Evolutionary conservation across 2,329 filamentous ascomycete genomes (phyloP).

Genomic region (Didymella glomerata): DNA sequence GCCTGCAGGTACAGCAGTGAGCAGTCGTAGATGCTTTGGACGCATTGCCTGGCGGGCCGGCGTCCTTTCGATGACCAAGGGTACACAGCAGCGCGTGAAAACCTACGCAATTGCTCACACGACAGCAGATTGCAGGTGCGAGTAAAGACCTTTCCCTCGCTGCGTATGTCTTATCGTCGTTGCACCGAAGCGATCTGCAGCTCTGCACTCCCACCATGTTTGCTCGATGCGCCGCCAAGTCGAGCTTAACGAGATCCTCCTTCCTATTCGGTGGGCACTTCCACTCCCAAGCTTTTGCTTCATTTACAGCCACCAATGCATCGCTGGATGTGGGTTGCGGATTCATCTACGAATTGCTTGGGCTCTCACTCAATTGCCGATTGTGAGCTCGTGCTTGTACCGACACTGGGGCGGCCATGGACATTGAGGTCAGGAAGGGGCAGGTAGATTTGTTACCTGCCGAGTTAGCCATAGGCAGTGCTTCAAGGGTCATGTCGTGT

Average conservation of each 20-base stretch:
- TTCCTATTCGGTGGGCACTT: conserved; percentile 40
- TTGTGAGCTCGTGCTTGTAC: conserved; percentile 29
- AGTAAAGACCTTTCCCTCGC: not conserved
- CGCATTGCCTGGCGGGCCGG: too few species aligned
- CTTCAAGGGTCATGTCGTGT: conserved; percentile 17
- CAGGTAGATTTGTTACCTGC: conserved; percentile 42
- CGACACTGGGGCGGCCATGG: conserved; percentile 25
- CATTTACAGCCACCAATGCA: conserved; percentile 45
- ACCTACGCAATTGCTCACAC: not conserved
- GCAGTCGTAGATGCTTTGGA: not conserved
- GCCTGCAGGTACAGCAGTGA: conserved; percentile 1
- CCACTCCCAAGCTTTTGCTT: conserved; percentile 40
- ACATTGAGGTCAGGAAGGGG: conserved; percentile 34
- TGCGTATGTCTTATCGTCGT: conserved; percentile 24
- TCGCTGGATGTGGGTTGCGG: conserved; percentile 22
- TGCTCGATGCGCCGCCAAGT: conserved; percentile 37
- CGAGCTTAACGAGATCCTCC: conserved; percentile 40
- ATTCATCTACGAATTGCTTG: conserved; percentile 35
- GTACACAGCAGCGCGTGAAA: not conserved
- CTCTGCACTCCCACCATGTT: conserved; percentile 28
- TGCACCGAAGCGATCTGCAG: conserved; percentile 25
- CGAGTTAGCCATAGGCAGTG: conserved; percentile 35
- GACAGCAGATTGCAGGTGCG: conserved; percentile 2
- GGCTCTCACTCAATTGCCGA: conserved; percentile 28
- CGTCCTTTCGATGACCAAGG: not conserved